Evolutionary conservation across 768 basidiomycete species (phyloP).

Genomic region (Flagelloscypha sp.): DNA sequence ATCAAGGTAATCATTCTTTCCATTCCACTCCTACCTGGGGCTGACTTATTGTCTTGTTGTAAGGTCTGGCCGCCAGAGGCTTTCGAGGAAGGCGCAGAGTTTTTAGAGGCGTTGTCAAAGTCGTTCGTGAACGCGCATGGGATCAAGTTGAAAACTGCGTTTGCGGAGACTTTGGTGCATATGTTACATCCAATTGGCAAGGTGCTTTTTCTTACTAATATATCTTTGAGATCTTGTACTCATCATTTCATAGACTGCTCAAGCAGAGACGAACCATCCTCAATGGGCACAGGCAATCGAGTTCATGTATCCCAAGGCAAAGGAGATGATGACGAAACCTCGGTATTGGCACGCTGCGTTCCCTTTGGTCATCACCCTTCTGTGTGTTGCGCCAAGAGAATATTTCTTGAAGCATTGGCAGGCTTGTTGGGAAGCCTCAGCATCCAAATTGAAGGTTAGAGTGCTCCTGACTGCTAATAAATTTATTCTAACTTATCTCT

Average conservation of each 20-base stretch:
- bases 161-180: conserved; percentile 72
- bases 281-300: conserved; percentile 91
- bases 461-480: background rate
- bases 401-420: conserved; percentile 82
- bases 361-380: conserved; percentile 70
- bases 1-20: conserved; percentile 50
- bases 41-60: conserved; percentile 3
- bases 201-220: conserved; percentile 27
- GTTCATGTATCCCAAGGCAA: conserved; percentile 70
- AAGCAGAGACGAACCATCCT: conserved; percentile 93
- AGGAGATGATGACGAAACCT: conserved; percentile 80
- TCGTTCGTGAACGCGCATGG: conserved; percentile 83
- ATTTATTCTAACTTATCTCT: conserved; percentile 7
- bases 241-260: conserved; percentile 56
- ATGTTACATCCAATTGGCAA: conserved; percentile 85
- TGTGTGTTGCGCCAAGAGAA: conserved; percentile 83
- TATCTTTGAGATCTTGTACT: conserved; percentile 3
- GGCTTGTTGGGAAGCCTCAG: conserved; percentile 58
- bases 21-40: background rate
- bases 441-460: conserved; percentile 73
- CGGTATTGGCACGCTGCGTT: conserved; percentile 87
- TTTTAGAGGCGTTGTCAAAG: conserved; percentile 75
- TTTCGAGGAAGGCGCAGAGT: conserved; percentile 90
- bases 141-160: conserved; percentile 69
- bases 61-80: conserved; percentile 91